Conservation (phyloP, 352 stramenopile species). For the Phytophthora niederhauseri region DNA sequence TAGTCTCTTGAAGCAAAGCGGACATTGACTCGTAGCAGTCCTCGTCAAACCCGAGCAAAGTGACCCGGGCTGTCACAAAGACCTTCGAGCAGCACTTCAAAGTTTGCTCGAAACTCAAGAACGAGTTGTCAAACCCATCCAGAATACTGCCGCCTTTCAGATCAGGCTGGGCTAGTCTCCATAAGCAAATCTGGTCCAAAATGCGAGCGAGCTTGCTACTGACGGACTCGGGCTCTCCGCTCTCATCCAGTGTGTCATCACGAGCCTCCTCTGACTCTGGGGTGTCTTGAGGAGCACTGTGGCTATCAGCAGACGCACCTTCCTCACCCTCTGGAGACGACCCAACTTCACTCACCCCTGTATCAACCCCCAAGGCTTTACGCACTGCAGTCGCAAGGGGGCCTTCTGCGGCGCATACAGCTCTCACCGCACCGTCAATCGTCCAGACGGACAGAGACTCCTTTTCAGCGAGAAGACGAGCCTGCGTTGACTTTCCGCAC, state of each 20-base stretch:
- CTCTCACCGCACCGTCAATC: slow-evolving; percentile 74
- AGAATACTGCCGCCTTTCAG: slow-evolving; percentile 70
- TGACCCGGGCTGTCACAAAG: slow-evolving; percentile 48
- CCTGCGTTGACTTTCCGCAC: slow-evolving; percentile 84
- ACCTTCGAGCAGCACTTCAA: slow-evolving; percentile 46
- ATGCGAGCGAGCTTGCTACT: slow-evolving; percentile 40
- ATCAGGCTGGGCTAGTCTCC: slow-evolving; percentile 66
- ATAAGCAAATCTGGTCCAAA: slow-evolving; percentile 64
- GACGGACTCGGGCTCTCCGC: slow-evolving; percentile 2
- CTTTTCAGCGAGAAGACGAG: slow-evolving; percentile 72
- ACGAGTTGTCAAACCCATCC: slow-evolving; percentile 74
- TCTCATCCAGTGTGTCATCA: slow-evolving; percentile 17
- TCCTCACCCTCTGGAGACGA: slow-evolving; percentile 6
- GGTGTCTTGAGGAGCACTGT: slow-evolving; percentile 11
- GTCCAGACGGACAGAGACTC: slow-evolving; percentile 71
- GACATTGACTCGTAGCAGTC: slow-evolving; percentile 67
- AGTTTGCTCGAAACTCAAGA: slow-evolving; percentile 45
- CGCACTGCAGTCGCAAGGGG: slow-evolving; percentile 52
- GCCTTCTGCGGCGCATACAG: slow-evolving; percentile 36
- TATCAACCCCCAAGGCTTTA: slow-evolving; percentile 38
- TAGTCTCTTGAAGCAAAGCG: slow-evolving; percentile 14
- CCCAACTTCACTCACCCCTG: slow-evolving; percentile 7
- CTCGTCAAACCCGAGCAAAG: slow-evolving; percentile 72
- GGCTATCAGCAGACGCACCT: neutral
- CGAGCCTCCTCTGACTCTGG: slow-evolving; percentile 29